Evolutionary conservation across 306 rosid genomes (phyloP).

Genomic region (Pterocarpus macrocarpus): DNA sequence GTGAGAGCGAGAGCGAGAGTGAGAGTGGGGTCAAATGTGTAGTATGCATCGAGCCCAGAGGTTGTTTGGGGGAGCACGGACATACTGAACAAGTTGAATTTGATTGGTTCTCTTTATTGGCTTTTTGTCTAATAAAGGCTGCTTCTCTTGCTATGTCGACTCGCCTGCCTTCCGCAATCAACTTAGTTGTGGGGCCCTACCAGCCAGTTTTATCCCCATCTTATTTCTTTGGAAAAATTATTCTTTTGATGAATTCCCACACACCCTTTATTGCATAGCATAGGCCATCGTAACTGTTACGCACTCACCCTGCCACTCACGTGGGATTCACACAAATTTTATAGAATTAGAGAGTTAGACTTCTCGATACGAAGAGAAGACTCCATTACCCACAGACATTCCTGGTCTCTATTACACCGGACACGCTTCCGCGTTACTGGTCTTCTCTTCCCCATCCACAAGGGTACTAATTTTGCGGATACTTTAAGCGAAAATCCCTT

Average conservation of each 20-base stretch:
- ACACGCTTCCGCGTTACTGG: no score
- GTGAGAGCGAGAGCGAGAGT: no score
- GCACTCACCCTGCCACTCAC: not conserved
- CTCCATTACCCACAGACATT: not conserved
- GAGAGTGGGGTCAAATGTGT: no score
- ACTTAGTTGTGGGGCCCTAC: not conserved
- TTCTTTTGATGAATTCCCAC: not conserved
- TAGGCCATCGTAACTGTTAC: not conserved
- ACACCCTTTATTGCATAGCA: not conserved
- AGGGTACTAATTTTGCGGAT: no score
- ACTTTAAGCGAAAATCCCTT: no score
- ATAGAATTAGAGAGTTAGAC: not conserved
- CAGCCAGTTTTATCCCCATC: no score
- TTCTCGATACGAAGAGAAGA: no score
- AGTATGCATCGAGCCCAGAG: no score
- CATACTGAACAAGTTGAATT: not conserved
- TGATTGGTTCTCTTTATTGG: conserved; percentile 3
- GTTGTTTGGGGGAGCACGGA: not conserved
- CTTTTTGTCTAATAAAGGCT: conserved; percentile 3
- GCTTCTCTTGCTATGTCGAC: not conserved
- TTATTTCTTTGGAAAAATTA: not conserved
- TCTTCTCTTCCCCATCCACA: no score
- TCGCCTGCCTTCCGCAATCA: no score
- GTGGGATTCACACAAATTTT: not conserved
- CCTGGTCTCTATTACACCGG: not conserved